Base-by-base conservation (phyloP, 1,284 basidiomycete genomes). In the Apiotrichum gamsii region DNA sequence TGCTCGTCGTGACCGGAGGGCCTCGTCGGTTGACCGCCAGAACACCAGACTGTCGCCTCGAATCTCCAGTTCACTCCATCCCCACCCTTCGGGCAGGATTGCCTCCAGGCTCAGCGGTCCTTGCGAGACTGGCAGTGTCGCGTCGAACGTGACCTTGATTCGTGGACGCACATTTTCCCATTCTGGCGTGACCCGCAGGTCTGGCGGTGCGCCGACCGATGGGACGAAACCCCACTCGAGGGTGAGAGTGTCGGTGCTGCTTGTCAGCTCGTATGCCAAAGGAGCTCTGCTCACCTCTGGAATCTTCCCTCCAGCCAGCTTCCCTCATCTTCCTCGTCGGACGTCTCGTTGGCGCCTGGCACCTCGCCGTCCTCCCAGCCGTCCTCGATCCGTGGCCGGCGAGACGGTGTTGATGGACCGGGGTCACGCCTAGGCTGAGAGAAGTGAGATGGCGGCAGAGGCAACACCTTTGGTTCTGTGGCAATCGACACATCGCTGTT, bases 251-350 rank as follows among this genome's bases (percentile, higher is more conserved):
- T 67, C 62, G 21, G 67, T 67, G 24, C 67, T 69, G 38, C 9
- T 9, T 13, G 45, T 56, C 28, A 58, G 50, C 21, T 6, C 43
- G 31, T 18, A 23, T 3, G 16, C 21, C 13, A 18, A 15, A 13
- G 13, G 23, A 32, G 8, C 5, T 29, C 1, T 16, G 51, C 58
- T 41, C 28, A 66, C 67, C 62, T 63, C 33, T 63, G 65, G 41
- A 69, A 70, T 31, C 62, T 42, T 3, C 68, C 68, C 29, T 64
- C 60, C 0, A 70, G 56, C 65, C 62, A 64, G 43, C 54, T 59
- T n/a, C 59, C 58, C 5, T 24, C 30, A 5, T 53, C 56, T 16
- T 45, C 33, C 14, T 48, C 57, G 11, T 53, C 54, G 13, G 54
- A 45, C 8, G 54, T 52, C 13, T 57, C 60, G 0, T 52, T 50